Base-by-base conservation (phyloP, 2,329 filamentous ascomycete species). In the Akanthomyces lecanii region DNA sequence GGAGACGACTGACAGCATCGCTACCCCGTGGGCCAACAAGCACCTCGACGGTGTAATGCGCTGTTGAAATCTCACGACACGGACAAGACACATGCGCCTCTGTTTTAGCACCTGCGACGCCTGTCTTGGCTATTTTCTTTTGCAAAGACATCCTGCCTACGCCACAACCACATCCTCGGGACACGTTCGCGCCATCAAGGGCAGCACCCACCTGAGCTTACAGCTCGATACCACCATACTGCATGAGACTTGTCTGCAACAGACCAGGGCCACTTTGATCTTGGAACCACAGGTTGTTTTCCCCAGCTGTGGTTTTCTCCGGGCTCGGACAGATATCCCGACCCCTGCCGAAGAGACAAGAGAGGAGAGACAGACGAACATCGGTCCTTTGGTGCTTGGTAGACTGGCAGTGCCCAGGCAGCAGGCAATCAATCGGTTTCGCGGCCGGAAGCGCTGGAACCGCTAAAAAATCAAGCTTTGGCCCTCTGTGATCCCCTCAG, bases 131-230 rank as follows among this genome's bases (percentile, higher is more conserved):
- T 8, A 10, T 36, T 36, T 36, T 40, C 38, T 40, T 38, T 38
- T 16, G 10, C 38, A 16, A 21, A n/a, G 42, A 45, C 5, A 21
- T 4, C 42, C 42, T 45, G 18, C 42, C n/a, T 16, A 11, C 11
- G 28, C 28, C 38, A 40, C 38, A 40, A 57, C 54, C 42, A 36
- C 54, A 45, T 57, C 16, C 16, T 57, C n/a, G 54, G 52, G 33
- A 54, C 38, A 53, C 33, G 10, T 40, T 33, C 2, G 21, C 30
- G 12, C 11, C 52, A 55, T 28, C 12, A 23, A 5, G 4, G 30
- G 23, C 28, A 40, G 42, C 55, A 58, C 30, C 55, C 55, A 50
- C 42, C 55, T 25, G 23, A 50, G 30, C 44, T 58, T 56, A 45
- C 53, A 56, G 40, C 38, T 30, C 53, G 36, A 56, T 56, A 56